Base-by-base conservation (phyloP, 2,329 filamentous ascomycete species). In the Myriosclerotinia scirpicola region DNA sequence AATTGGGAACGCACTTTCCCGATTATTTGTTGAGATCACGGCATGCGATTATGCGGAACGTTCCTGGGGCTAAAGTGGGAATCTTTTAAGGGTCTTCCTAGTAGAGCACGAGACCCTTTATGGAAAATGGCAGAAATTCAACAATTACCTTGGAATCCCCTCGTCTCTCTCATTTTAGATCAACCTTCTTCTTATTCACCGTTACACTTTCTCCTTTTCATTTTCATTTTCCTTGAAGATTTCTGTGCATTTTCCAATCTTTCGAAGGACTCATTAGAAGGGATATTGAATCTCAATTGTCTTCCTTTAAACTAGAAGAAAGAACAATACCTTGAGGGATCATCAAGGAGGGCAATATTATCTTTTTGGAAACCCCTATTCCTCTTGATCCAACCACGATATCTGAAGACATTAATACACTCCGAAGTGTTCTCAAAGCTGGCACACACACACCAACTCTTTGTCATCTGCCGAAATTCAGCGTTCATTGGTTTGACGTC, bases 11-110 rank as follows among this genome's bases (percentile, higher is more conserved):
- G 15, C 14, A 58, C 38, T 22, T 44, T 58, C 55, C 55, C 40
- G 55, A 44, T 58, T 26, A 26, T 26, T 26, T 30, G 54, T 58
- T 40, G 30, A 34, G 30, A 34, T 34, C 6, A 34, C 30, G 30
- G 30, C 6, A 34, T 58, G 54, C 30, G 40, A 58, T 58, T 58
- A 58, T 58, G 55, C 55, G 55, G 55, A 58, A 58, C 20, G 55
- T 58, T 58, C 55, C 55, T 58, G 55, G 38, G 54, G 36, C 22
- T 55, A 53, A 58, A 58, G 55, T 22, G 55, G 55, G 54, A 44
- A 17, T 44, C 17, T 58, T 44, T 20, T 58, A 42, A 58, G 55
- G 55, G 55, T 34, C 55, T 44, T 58, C 55, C 55, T 34, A 34
- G 14, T 11, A 44, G 40, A 30, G 55, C 55, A 58, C 55, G 55